A percentile compares a stretch with the other conserved stretches of the same genome.
Conservation (phyloP, 257 asterid genomes). For the Marsdenia floribunda region DNA sequence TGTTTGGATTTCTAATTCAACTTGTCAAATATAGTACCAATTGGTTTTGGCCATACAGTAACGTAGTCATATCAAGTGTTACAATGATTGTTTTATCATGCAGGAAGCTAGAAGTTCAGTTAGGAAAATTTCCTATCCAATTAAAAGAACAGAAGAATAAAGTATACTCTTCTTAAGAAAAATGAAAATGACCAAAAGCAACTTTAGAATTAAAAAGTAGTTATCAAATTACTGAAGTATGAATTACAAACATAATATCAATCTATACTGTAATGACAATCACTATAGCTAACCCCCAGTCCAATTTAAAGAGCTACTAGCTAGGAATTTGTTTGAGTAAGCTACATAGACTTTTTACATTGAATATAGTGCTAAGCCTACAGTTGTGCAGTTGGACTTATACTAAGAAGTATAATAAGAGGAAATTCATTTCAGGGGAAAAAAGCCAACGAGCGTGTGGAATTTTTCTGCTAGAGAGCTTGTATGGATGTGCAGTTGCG, state of each 20-base stretch:
- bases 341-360: not conserved
- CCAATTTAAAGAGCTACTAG: not conserved
- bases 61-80: too few relatives aligned
- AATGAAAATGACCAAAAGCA: not conserved
- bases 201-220: not conserved
- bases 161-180: not conserved
- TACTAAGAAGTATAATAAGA: not conserved
- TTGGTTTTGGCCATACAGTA: not conserved
- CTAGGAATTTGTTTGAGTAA: not conserved
- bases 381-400: not conserved
- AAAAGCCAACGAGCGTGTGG: slow-evolving; percentile 31
- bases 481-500: slow-evolving; percentile 38
- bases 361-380: not conserved
- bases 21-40: not conserved
- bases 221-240: not conserved
- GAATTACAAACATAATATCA: not conserved
- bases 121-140: not conserved
- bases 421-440: slow-evolving; percentile 24
- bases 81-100: too few relatives aligned
- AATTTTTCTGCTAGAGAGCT: slow-evolving; percentile 30
- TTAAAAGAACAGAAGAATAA: too few relatives aligned
- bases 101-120: not conserved
- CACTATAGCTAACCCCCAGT: not conserved
- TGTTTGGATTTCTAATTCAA: not conserved
- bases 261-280: not conserved